Evolutionary conservation across 768 basidiomycete species (phyloP).

Genomic region (Macrocybe gigantea): DNA sequence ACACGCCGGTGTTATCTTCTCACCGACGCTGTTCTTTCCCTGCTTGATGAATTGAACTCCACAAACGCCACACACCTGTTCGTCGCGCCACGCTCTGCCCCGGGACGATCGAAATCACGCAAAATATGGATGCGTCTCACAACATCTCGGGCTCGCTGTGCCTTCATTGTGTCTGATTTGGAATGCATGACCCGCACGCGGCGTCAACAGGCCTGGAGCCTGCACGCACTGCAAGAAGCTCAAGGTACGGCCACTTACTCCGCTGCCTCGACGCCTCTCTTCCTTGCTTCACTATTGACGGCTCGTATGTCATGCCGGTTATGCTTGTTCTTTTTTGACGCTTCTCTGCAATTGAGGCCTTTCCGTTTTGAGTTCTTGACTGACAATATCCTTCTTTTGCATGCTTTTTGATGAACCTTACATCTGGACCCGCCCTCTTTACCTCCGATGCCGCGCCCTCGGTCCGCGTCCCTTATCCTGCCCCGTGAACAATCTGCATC

Average conservation of each 20-base stretch:
- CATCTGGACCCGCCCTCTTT: constrained; percentile 7
- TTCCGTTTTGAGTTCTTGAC: constrained; percentile 7
- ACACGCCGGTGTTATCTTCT: constrained; percentile 6
- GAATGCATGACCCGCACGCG: not conserved
- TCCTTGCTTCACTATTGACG: constrained; percentile 9
- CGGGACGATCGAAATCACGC: not conserved
- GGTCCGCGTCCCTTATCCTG: not conserved
- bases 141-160: constrained; percentile 7
- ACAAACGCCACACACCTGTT: constrained; percentile 5
- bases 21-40: constrained; percentile 1
- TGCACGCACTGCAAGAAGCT: constrained; percentile 85
- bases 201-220: constrained; percentile 58
- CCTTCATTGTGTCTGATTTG: not conserved
- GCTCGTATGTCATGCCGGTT: constrained; percentile 8
- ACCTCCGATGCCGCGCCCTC: constrained; percentile 6
- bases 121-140: not conserved
- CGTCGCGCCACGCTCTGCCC: not conserved
- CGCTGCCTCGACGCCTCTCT: constrained; percentile 8
- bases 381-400: constrained; percentile 9
- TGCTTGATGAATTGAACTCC: not conserved
- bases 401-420: constrained; percentile 6
- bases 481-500: not conserved
- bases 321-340: constrained; percentile 5
- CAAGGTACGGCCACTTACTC: constrained; percentile 50
- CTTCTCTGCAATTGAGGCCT: constrained; percentile 1